Conservation (phyloP, 1,139 yeast species). For the Saccharomyces hybrid region DNA sequence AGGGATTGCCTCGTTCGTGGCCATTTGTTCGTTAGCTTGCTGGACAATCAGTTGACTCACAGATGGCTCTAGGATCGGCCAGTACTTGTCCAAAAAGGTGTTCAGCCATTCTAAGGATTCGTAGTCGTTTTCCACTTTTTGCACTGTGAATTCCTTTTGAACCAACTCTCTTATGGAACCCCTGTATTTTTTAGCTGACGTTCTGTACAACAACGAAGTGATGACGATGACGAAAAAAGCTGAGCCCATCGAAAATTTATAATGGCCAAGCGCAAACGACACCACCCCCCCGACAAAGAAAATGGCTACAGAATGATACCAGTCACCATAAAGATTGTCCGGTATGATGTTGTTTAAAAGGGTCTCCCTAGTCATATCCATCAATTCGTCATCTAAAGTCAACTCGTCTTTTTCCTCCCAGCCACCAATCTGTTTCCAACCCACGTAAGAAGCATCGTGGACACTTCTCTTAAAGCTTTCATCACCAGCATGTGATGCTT, state of each 20-base stretch:
- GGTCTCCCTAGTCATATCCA: constrained; percentile 61
- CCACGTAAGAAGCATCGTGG: constrained; percentile 60
- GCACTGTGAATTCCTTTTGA: constrained; percentile 74
- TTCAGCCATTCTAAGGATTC: constrained; percentile 95
- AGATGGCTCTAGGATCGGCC: constrained; percentile 85
- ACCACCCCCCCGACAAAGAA: constrained; percentile 58
- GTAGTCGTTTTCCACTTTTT: constrained; percentile 73
- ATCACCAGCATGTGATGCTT: constrained; percentile 26
- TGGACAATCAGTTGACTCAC: constrained; percentile 76
- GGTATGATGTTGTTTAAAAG: constrained; percentile 65
- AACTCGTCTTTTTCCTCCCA: constrained; percentile 64
- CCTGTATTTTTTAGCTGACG: constrained; percentile 75
- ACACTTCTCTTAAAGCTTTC: constrained; percentile 38
- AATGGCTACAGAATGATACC: constrained; percentile 83
- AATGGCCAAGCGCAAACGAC: constrained; percentile 74
- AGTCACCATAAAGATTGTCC: constrained; percentile 72
- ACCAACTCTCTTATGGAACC: constrained; percentile 65
- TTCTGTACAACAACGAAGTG: constrained; percentile 63
- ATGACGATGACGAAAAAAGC: constrained; percentile 59
- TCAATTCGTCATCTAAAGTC: constrained; percentile 59
- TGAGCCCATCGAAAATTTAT: constrained; percentile 71
- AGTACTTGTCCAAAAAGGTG: constrained; percentile 74
- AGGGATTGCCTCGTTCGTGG: constrained; percentile 66
- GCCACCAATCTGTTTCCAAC: constrained; percentile 92
- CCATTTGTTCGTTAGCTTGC: constrained; percentile 74